Base-by-base conservation (phyloP, 257 asterid species). In the Misopates orontium region DNA sequence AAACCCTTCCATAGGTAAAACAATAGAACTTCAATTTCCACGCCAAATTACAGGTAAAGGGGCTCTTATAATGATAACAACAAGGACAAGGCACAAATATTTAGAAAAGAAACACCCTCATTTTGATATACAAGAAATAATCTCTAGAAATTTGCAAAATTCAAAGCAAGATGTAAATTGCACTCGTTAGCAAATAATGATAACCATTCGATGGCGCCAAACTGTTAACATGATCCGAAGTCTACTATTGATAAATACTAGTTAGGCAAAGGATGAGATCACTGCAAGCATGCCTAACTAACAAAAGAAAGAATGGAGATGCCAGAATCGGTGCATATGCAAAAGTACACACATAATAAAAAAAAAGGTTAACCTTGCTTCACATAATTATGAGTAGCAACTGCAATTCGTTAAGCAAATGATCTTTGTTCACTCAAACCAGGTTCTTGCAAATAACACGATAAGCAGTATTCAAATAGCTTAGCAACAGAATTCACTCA, bases 1-100 rank as follows among this genome's bases (percentile, higher is more conserved):
- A 90, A 73, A 65, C 92, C 92, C 99, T 94, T 71, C 10, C 48
- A 69, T 5, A 48, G 36, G 67, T 72, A 62, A 25, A 56, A 54
- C 19, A 25, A 24, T 19, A 57, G 17, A 68, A 70, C 53, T 47
- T 45, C 56, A 54, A 20, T 73, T 21, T 28, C 36, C 36, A n/a
- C 56, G 60, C 23, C 54, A 75, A 54, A 50, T 22, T 16, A 8
- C 49, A 24, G 36, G 17, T 15, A 11, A 42, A 32, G 36, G 53
- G 41, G 39, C 40, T 9, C 8, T 17, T 25, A 22, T 44, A 47
- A 47, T 0, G 3, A 56, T 65, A 55, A 70, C 3, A 63, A 61
- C 16, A 52, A 66, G 61, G 44, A 63, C n/a, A 48, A 50, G 36
- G 16, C 8, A 39, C 53, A 58, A 23, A 41, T 40, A 47, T 1